Evolutionary conservation across 345 rosid genomes (phyloP).

Genomic region (Citrus sinensis): DVS_A1.0 CM039165.1:29596001-29596500

Average conservation of each 20-base stretch:
- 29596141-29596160: neutral
- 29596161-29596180: neutral
- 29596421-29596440: constrained; percentile 83
- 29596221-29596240: constrained; percentile 86
- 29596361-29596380: neutral
- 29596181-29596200: constrained; percentile 25
- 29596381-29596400: constrained; percentile 99
- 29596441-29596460: constrained; percentile 80
- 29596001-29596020: neutral
- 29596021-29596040: neutral
- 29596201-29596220: constrained; percentile 95
- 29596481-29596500: neutral
- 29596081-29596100: constrained; percentile 91
- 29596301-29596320: neutral
- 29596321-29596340: neutral
- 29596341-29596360: neutral
- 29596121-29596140: constrained; percentile 18
- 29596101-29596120: constrained; percentile 91
- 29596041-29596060: neutral
- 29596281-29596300: constrained; percentile 97
- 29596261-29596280: constrained; percentile 81
- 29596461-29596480: neutral
- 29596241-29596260: constrained; percentile 83
- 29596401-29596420: constrained; percentile 92
- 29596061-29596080: constrained; percentile 79